Base-by-base conservation (phyloP, 2,329 filamentous ascomycete genomes). In the Hymenoscyphus repandus region DNA sequence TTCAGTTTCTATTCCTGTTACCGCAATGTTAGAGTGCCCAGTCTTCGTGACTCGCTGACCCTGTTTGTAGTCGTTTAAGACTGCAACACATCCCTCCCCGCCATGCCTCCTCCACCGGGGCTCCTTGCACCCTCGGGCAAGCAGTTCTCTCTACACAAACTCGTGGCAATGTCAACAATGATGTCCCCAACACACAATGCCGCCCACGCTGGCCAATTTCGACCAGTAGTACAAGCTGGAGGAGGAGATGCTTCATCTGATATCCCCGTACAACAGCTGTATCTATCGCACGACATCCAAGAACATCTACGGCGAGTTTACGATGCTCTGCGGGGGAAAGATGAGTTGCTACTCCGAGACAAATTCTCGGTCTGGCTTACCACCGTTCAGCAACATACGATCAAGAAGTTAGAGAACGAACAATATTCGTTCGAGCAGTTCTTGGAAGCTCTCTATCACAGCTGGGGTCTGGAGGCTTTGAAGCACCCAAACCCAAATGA, bases 321-420 rank as follows among this genome's bases (percentile, higher is more conserved):
- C 61, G 64, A 75, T 32, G 62, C 68, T 0, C 54, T 80, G 32
- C 69, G 74, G 13, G 64, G 69, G 2, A 31, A 48, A 1, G 64
- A 67, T 27, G 57, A 53, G 34, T 60, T 54, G 1, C 57, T 77
- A 9, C 62, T 69, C 3, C 64, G 66, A 12, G 67, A 69, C 6
- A 67, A 68, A 31, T 73, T 83, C 48, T 60, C 65, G 30, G 59
- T 60, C 4, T 85, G 83, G 62, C 63, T 85, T n/a, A 65, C 69
- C 33, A 61, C 66, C 1, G 69, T 69, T 1, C 80, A 84, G 59
- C 72, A 54, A 4, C 57, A 62, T 39, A 13, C 47, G 17, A 53
- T 60, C n/a, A 30, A 45, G 3, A 32, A 44, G 10, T 51, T 62
- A 9, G 52, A 65, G 11, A 57, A 61, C 12, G 58, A 63, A 10